A percentile compares a stretch with the other conserved stretches of the same genome.
These are phyloP conservation scores for Ustilago lituana DNA, from an alignment of 1,284 basidiomycete species.

Conservation along the genomic window DNA sequence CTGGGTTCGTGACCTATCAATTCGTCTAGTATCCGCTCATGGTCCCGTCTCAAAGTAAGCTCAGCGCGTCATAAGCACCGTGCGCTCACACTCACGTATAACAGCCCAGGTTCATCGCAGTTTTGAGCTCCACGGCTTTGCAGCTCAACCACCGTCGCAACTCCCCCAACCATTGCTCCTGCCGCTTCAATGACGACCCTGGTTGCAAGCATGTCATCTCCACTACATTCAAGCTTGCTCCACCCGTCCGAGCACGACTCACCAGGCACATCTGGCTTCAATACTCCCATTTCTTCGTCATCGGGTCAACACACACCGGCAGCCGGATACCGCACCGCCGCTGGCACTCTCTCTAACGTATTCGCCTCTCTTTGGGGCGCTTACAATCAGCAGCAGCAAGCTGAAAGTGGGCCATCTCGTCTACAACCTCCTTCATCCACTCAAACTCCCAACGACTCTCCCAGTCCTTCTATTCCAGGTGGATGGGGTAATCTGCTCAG, in stretches of 20 bases:
- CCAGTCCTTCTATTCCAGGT: constrained; percentile 26
- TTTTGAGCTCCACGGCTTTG: no score
- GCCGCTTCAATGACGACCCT: constrained; percentile 19
- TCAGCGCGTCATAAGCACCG: no score
- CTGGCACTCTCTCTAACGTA: constrained; percentile 35
- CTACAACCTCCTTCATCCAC: constrained; percentile 9
- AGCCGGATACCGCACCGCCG: constrained; percentile 35
- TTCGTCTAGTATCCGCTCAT: no score
- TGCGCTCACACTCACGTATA: no score
- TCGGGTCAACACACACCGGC: constrained; percentile 30
- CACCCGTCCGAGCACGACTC: constrained; percentile 30
- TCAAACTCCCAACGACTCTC: constrained; percentile 4
- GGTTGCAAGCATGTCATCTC: constrained; percentile 31
- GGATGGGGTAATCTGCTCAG: constrained; percentile 46
- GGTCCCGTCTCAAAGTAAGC: no score
- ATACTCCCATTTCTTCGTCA: constrained; percentile 27
- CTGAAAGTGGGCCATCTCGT: constrained; percentile 28
- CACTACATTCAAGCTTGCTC: constrained; percentile 7
- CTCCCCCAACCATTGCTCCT: no score
- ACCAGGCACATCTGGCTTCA: constrained; percentile 18
- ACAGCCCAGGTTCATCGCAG: no score
- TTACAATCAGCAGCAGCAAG: constrained; percentile 29
- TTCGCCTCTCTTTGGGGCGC: constrained; percentile 47
- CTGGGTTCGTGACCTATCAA: no score
- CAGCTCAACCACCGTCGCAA: no score